These are phyloP conservation scores for Aspergillus clavatus DNA, from an alignment of 2,329 filamentous ascomycete genomes.

Conservation along the genomic window DNA sequence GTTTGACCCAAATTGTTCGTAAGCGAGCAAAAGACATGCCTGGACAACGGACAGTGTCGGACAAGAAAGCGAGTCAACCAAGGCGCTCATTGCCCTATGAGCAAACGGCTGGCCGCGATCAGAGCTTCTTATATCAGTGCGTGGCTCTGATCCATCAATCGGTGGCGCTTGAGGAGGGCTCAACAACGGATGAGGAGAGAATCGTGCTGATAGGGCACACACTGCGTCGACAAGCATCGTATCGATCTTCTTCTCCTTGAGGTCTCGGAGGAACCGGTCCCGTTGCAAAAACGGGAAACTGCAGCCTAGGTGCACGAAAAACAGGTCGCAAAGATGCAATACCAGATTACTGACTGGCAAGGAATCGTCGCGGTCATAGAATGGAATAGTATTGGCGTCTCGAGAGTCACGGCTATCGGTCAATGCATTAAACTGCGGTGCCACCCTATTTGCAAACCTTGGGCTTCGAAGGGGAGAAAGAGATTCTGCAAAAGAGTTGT, in stretches of 20 bases:
- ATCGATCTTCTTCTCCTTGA: conserved; percentile 76
- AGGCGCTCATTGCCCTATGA: conserved; percentile 73
- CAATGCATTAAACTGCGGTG: conserved; percentile 16
- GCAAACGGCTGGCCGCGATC: conserved; percentile 75
- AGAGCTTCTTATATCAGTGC: conserved; percentile 43
- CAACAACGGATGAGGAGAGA: conserved; percentile 59
- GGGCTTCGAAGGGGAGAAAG: conserved; percentile 34
- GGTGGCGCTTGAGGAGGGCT: conserved; percentile 49
- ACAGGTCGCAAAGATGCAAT: conserved; percentile 69
- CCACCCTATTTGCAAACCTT: conserved; percentile 18
- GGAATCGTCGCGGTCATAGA: conserved; percentile 70
- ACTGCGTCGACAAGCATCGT: conserved; percentile 82
- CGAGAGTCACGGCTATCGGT: conserved; percentile 26
- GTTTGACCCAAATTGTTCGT: conserved; percentile 82
- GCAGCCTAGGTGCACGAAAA: conserved; percentile 77
- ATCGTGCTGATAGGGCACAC: conserved; percentile 74
- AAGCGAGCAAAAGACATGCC: conserved; percentile 75
- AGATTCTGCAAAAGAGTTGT: conserved; percentile 25
- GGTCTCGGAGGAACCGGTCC: conserved; percentile 66
- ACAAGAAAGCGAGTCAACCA: conserved; percentile 76
- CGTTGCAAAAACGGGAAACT: conserved; percentile 79
- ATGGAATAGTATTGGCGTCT: conserved; percentile 51
- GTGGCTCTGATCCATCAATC: conserved; percentile 37
- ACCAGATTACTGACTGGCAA: conserved; percentile 70
- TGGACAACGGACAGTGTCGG: conserved; percentile 80